These are phyloP conservation scores for Pichia sp. DNA, from an alignment of 1,139 yeast species.

Conservation along the genomic window DNA sequence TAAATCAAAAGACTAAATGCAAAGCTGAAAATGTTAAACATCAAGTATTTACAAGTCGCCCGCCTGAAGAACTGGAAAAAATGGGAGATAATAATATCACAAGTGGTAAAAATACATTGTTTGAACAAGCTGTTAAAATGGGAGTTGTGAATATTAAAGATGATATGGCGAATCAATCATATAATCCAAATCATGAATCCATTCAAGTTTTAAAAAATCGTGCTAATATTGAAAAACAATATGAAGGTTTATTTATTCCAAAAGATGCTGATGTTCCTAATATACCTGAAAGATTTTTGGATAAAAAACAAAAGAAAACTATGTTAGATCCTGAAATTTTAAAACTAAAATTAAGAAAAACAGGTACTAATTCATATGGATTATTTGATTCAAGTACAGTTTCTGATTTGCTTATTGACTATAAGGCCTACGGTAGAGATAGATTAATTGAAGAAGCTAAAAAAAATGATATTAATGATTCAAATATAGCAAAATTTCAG, in stretches of 20 bases:
- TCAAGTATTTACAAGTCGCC: slow-evolving; percentile 18
- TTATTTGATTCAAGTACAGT: slow-evolving; percentile 17
- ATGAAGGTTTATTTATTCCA: slow-evolving; percentile 17
- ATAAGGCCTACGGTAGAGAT: slow-evolving; percentile 12
- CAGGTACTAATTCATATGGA: slow-evolving; percentile 14
- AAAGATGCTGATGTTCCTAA: slow-evolving; percentile 16
- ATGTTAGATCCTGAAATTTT: slow-evolving; percentile 6
- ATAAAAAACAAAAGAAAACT: slow-evolving; percentile 12
- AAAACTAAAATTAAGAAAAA: slow-evolving; percentile 9
- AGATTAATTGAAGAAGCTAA: slow-evolving; percentile 7
- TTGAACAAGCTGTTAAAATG: slow-evolving; percentile 15
- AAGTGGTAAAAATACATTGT: slow-evolving; percentile 8
- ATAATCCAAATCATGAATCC: slow-evolving; percentile 16
- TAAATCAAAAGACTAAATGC: neutral
- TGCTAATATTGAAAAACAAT: slow-evolving; percentile 15
- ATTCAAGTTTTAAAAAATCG: slow-evolving; percentile 17
- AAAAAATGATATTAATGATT: slow-evolving; percentile 13
- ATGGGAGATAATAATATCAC: slow-evolving; percentile 8
- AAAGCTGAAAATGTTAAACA: neutral
- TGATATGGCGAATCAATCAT: neutral
- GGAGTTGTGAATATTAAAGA: slow-evolving; percentile 17
- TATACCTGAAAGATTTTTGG: slow-evolving; percentile 18
- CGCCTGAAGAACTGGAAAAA: slow-evolving; percentile 15
- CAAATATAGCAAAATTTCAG: slow-evolving; percentile 15
- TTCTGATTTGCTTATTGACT: slow-evolving; percentile 20